These are phyloP conservation scores for Entomortierella chlamydospora DNA, from an alignment of 192 early-diverging fungal species.

Conservation along the genomic window DNA sequence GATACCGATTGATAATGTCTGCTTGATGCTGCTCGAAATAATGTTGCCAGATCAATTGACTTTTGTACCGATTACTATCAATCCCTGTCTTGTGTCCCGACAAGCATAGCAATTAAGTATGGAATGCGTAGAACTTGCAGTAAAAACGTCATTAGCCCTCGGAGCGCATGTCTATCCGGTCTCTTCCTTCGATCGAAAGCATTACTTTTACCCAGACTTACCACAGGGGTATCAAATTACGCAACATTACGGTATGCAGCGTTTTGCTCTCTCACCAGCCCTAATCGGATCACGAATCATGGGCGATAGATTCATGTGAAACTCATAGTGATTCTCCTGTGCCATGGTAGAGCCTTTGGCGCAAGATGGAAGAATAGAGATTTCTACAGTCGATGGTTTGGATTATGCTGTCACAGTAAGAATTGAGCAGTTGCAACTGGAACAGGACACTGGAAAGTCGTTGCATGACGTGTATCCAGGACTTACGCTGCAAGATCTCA, in stretches of 20 bases:
- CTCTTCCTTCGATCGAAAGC: constrained; percentile 92
- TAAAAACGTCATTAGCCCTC: constrained; percentile 79
- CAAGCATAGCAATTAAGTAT: constrained; percentile 79
- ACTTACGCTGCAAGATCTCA: constrained; percentile 82
- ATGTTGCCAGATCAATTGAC: too few relatives aligned
- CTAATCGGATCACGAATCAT: too few relatives aligned
- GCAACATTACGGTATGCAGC: constrained; percentile 72
- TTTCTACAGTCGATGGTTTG: constrained; percentile 71
- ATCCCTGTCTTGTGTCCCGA: too few relatives aligned
- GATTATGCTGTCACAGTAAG: constrained; percentile 62
- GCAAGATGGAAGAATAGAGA: constrained; percentile 70
- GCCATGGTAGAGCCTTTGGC: constrained; percentile 75
- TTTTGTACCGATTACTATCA: background rate
- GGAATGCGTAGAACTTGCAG: constrained; percentile 77
- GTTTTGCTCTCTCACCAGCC: too few relatives aligned
- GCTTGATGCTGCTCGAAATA: background rate
- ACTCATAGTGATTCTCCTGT: background rate
- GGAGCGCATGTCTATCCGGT: constrained; percentile 67
- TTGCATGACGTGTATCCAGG: constrained; percentile 70
- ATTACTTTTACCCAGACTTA: constrained; percentile 96
- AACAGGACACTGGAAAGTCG: constrained; percentile 94
- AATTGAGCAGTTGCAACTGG: constrained; percentile 90
- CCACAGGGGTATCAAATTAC: constrained; percentile 97
- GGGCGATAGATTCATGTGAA: too few relatives aligned
- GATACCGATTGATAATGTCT: background rate